phyloP scores from a whole-genome alignment of 208 protist species.

The Wallacemonas rigidus region DNA sequence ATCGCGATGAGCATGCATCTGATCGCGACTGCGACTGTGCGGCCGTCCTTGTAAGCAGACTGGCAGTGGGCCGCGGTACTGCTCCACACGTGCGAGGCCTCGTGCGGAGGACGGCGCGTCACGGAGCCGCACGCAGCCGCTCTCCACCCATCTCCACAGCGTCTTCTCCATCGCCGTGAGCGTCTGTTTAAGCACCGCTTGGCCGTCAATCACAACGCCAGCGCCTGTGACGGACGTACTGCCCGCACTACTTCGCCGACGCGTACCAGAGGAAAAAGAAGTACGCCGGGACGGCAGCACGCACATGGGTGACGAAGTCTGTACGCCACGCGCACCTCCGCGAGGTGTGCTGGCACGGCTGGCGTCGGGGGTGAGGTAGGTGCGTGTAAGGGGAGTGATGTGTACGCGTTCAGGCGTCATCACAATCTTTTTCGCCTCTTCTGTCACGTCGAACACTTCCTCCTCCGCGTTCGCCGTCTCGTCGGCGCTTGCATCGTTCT shows the following conservation, averaged over 20 bases:
- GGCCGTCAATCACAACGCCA: constrained; percentile 5
- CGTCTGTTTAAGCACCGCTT: constrained; percentile 29
- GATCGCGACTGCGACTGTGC: too few species aligned
- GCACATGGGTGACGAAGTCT: too few species aligned
- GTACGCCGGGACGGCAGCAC: too few species aligned
- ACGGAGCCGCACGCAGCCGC: constrained; percentile 9
- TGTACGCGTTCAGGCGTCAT: constrained; percentile 1
- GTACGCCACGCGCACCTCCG: not conserved
- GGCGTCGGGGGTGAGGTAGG: not conserved
- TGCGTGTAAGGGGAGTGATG: constrained; percentile 3
- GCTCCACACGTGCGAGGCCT: constrained; percentile 23
- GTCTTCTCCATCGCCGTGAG: constrained; percentile 34
- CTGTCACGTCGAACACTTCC: not conserved
- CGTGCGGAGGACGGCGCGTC: constrained; percentile 19
- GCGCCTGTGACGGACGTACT: not conserved
- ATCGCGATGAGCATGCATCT: too few species aligned
- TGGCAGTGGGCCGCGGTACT: constrained; percentile 7
- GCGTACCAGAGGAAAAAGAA: not conserved
- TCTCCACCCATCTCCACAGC: constrained; percentile 37
- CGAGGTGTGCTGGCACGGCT: not conserved
- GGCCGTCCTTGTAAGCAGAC: not conserved
- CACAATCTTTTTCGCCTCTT: not conserved
- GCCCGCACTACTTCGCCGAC: not conserved
- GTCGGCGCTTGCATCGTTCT: not conserved
- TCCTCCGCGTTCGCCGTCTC: not conserved